These are phyloP conservation scores for Heracleum sosnowskyi DNA, from an alignment of 129 eudicot species.

Conservation along the genomic window DNA sequence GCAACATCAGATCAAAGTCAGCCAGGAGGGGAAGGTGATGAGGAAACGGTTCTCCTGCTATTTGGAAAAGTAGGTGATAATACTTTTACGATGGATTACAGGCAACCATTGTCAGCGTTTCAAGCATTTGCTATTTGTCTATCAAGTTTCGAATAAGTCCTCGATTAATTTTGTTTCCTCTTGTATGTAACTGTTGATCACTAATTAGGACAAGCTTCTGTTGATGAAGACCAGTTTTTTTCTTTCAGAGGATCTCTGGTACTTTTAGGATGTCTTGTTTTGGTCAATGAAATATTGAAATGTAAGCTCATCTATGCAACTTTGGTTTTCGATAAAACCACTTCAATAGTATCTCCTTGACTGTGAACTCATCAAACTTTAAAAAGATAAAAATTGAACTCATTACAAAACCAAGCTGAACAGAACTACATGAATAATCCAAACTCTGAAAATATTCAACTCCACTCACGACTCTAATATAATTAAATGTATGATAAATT, in stretches of 20 bases:
- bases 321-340: no score
- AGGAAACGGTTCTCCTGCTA: conserved; percentile 81
- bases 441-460: no score
- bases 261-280: not conserved
- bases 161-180: conserved; percentile 29
- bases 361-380: no score
- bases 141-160: conserved; percentile 71
- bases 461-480: no score
- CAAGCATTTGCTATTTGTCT: conserved; percentile 93
- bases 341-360: no score
- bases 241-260: not conserved
- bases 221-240: not conserved
- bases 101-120: conserved; percentile 86
- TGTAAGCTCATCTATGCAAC: not conserved
- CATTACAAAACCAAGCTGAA: no score
- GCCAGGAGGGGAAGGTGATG: conserved; percentile 79
- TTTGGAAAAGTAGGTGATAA: conserved; percentile 91
- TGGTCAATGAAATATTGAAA: not conserved
- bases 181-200: not conserved
- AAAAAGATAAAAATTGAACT: no score
- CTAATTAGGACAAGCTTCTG: not conserved
- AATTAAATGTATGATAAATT: no score
- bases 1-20: conserved; percentile 78
- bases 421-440: no score
- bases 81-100: conserved; percentile 81